Evolutionary conservation across 1,284 basidiomycete genomes (phyloP), one percentile per base, ranked within the genome.

Genomic region (Pterula multifida): DNA sequence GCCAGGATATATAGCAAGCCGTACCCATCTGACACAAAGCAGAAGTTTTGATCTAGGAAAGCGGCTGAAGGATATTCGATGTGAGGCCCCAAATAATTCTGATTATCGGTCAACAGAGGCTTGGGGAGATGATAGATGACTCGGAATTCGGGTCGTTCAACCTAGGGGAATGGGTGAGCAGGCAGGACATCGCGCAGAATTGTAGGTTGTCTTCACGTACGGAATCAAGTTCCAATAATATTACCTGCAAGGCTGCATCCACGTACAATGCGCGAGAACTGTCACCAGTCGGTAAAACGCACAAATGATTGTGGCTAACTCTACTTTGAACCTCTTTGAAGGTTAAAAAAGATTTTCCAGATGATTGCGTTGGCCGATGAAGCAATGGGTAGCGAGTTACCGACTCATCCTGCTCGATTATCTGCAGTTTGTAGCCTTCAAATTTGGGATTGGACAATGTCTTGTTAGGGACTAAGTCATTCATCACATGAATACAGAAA

Each of bases 291-390:
- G 60, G 57, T 9, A 74, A 74, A 0, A 80, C 65, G 9, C 71
- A 65, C 2, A 95, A 72, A 61, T 94, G 92, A 58, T 95, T 91
- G 66, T 91, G 88, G 26, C 79, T 75, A 45, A 94, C 90, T 39
- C 92, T 72, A 54, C 81, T 84, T 60, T 88, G 80, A 32, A 91
- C 82, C 60, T 95, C 90, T 52, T 85, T 73, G 58, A 88, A 88
- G 1, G 82, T 80, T 12, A 90, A 68, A 6, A 78, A 76, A 0
- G 71, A 65, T 52, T 68, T 70, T 11, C 75, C 73, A 3, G 85
- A 79, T 19, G 76, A 68, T 63, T 87, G 85, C 6, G 79, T 75
- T 1, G 70, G 68, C 52, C 67, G 71, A 61, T 74, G 70, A 22
- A 68, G 66, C 4, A 87, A 69, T 15, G 63, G 61, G 60, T 73